Base-by-base conservation (phyloP, 257 asterid genomes). In the Primulina eburnea region DNA sequence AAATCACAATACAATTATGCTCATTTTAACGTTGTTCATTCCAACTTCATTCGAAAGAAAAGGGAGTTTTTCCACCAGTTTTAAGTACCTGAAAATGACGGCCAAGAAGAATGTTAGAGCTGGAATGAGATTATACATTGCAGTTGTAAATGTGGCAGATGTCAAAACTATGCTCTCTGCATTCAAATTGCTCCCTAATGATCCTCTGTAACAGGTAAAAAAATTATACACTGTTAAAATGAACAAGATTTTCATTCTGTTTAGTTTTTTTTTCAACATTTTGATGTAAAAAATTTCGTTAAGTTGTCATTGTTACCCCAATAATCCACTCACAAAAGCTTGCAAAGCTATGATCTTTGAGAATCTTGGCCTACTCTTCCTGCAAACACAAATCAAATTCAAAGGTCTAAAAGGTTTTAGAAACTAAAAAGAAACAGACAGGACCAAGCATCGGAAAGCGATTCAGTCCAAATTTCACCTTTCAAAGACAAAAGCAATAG, bases 91-190 rank as follows among this genome's bases (percentile, higher is more conserved):
- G 28, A 82, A 86, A 8, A 80, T n/a, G 30, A 71, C 18, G 11
- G 89, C 85, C 61, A 84, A 8, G 72, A 78, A 24, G 67, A 84
- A 81, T 4, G 92, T 87, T 14, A 84, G 50, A 10, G 88, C 85
- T 24, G 92, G 90, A 24, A 76, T 63, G 34, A 81, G 76, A 81
- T 84, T 87, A 6, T 62, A 10, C 55, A 82, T 79, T 40, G 92
- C 85, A 20, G 87, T 52, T 10, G 83, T 80, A 70, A 77, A 79
- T 16, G 92, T 87, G 18, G 87, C 81, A 5, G 89, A 84, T 1
- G 92, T 87, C 70, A 84, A 67, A 4, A 76, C 71, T 56, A 87
- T 24, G 77, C 90, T 75, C 67, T 74, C 80, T 7, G 79, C 87
- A 52, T 73, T 84, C 37, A 87, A 47, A 77, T 82, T 87, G 69